Percentiles rank a stretch among this genome's conserved stretches.
Conservation (phyloP, 805 yeast genomes). For the Candida tammaniensis region DNA sequence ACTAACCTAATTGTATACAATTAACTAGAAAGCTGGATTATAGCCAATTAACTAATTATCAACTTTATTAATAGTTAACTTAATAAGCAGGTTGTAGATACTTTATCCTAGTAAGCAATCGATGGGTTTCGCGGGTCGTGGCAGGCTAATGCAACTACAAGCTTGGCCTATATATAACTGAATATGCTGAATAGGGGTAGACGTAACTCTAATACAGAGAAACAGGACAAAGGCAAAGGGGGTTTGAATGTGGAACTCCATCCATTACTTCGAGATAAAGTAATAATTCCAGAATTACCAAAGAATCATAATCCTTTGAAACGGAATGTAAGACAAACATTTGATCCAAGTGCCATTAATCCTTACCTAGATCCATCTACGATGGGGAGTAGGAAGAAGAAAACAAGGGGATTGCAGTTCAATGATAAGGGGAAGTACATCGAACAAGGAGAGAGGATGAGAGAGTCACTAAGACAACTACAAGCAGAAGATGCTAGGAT, state of each 20-base stretch:
- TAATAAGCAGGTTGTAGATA: too few species aligned
- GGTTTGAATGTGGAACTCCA: conserved; percentile 36
- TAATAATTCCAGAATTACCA: conserved; percentile 23
- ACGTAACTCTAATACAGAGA: not conserved
- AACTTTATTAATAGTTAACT: too few species aligned
- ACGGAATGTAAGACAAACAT: conserved; percentile 22
- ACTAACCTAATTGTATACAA: too few species aligned
- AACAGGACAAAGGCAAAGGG: conserved; percentile 10
- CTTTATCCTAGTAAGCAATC: too few species aligned
- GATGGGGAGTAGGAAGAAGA: conserved; percentile 3
- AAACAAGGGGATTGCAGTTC: conserved; percentile 45
- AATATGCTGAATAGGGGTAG: not conserved
- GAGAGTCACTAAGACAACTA: conserved; percentile 42
- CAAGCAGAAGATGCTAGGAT: conserved; percentile 21
- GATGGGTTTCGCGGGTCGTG: not conserved
- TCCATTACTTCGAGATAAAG: conserved; percentile 31
- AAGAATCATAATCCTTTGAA: conserved; percentile 28
- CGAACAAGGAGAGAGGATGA: conserved; percentile 53
- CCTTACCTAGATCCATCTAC: conserved; percentile 30
- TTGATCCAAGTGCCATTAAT: conserved; percentile 34
- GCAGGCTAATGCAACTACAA: not conserved
- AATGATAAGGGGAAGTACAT: conserved; percentile 65
- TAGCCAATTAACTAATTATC: too few species aligned
- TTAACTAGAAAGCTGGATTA: too few species aligned
- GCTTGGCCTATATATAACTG: too few species aligned